Evolutionary conservation across 2,329 filamentous ascomycete genomes (phyloP).

Genomic region (Epichloe gansuensis): DNA sequence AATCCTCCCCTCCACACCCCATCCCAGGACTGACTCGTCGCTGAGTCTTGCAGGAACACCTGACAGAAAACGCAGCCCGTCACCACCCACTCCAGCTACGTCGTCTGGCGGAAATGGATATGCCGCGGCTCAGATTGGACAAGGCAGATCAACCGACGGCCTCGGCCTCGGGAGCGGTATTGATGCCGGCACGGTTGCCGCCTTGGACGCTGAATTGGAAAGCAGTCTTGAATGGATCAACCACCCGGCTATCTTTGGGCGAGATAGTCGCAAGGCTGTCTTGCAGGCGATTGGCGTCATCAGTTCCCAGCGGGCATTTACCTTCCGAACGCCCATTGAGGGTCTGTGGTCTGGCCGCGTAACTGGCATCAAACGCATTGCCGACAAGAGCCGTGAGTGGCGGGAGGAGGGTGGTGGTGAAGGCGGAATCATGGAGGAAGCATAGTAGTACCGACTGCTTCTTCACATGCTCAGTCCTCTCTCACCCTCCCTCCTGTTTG

Average conservation of each 20-base stretch:
- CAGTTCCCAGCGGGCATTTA: conserved; percentile 85
- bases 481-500: background rate
- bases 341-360: conserved; percentile 79
- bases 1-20: conserved; percentile 38
- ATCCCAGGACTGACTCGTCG: conserved; percentile 30
- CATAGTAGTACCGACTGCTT: conserved; percentile 22
- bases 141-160: conserved; percentile 42
- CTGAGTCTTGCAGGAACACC: conserved; percentile 34
- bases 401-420: conserved; percentile 73
- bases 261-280: conserved; percentile 90
- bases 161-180: conserved; percentile 61
- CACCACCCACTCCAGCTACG: conserved; percentile 37
- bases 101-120: conserved; percentile 29
- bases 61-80: conserved; percentile 43
- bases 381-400: conserved; percentile 82
- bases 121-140: conserved; percentile 32
- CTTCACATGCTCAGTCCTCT: background rate
- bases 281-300: conserved; percentile 95
- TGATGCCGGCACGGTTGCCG: conserved; percentile 67
- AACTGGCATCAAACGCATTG: conserved; percentile 65
- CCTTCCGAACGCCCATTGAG: conserved; percentile 83
- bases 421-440: conserved; percentile 48
- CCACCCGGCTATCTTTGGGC: conserved; percentile 86
- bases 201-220: conserved; percentile 84
- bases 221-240: conserved; percentile 93